Base-by-base conservation (phyloP, 257 asterid species). In the Forsythia viridissima region DNA sequence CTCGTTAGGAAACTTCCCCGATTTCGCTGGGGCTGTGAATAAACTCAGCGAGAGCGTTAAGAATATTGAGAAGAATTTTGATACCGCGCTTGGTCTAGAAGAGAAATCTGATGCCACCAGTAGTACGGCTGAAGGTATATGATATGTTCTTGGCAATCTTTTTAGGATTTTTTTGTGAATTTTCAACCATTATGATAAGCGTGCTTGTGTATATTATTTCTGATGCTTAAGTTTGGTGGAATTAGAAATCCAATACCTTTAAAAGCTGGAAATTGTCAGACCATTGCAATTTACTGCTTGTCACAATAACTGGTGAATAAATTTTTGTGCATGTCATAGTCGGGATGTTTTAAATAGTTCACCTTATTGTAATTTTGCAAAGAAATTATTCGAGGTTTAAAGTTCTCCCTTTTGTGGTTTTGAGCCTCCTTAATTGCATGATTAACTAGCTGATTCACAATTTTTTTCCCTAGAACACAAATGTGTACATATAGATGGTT, bases 11-110 rank as follows among this genome's bases (percentile, higher is more conserved):
- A 88, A 86, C 84, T 96, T 96, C 68, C 89, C 94, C 51, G 99
- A 96, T 93, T 89, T 96, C 12, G 89, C 99, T 0, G 99, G 92
- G 76, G 98, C 98, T 48, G 96, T 96, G 81, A 96, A 91, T 84
- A 96, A 96, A 82, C 88, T 96, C 76, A 92, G 97, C 83, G 99
- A 96, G 87, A 90, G 99, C 85, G 99, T 93, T 71, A 96, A 96
- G 81, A 93, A 88, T 80, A 96, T 96, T 9, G 99, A 93, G 89
- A 93, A 96, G 88, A 96, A 94, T 88, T 96, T 96, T 83, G 99
- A 96, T 52, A 90, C 71, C n/a, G 99, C 99, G 13, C 93, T 96
- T 52, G 99, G 99, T 70, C 90, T 96, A 21, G 97, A 96, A 76
- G 99, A 91, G 87, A 89, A 91, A 78, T 81, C 97, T 15, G 92